phyloP scores from a whole-genome alignment of 108 stramenopile species.

The Bacterosira constricta region DNA sequence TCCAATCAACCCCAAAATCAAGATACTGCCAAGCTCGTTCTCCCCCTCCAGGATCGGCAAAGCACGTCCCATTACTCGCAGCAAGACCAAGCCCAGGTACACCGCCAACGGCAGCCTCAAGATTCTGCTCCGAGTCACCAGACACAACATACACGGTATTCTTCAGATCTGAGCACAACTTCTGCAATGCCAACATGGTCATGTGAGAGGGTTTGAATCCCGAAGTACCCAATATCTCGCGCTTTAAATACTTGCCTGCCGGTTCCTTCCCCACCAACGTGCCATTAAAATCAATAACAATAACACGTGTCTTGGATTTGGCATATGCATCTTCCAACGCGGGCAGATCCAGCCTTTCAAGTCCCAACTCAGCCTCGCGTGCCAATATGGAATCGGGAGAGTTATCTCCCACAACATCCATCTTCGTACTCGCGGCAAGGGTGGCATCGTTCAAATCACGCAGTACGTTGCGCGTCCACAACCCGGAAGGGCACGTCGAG shows the following conservation, averaged over 20 bases:
- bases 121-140: constrained; percentile 85
- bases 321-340: constrained; percentile 77
- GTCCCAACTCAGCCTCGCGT: constrained; percentile 59
- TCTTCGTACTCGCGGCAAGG: constrained; percentile 19
- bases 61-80: constrained; percentile 92
- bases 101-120: constrained; percentile 85
- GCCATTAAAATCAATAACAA: constrained; percentile 98
- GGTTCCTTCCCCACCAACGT: constrained; percentile 96
- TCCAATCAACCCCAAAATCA: constrained; percentile 94
- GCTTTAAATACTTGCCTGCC: constrained; percentile 95
- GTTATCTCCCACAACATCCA: constrained; percentile 34
- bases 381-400: constrained; percentile 63
- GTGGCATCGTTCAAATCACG: constrained; percentile 84
- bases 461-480: constrained; percentile 96
- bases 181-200: constrained; percentile 70
- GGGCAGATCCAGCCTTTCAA: constrained; percentile 59
- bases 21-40: constrained; percentile 73
- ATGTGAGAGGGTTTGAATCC: constrained; percentile 83
- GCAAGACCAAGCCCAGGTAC: constrained; percentile 89
- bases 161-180: constrained; percentile 77
- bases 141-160: constrained; percentile 94
- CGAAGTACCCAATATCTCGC: constrained; percentile 90
- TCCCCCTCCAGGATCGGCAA: constrained; percentile 64
- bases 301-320: constrained; percentile 77
- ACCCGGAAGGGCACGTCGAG: constrained; percentile 88